Evolutionary conservation across 2,329 filamentous ascomycete species (phyloP).

Genomic region (Curvularia sp.): DNA sequence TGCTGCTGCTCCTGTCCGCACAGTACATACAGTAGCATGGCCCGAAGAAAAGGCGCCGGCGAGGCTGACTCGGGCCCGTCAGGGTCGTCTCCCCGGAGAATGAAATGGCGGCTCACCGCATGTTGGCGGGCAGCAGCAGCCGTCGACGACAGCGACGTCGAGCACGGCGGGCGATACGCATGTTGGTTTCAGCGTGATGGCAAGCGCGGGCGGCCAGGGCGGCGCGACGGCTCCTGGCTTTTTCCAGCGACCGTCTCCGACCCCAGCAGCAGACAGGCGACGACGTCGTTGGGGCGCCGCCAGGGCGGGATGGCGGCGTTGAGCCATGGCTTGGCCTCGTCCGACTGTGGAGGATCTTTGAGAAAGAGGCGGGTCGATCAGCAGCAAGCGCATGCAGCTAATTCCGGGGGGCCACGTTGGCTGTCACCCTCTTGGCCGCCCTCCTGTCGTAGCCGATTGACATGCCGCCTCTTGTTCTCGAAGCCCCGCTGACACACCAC

Average conservation of each 20-base stretch:
- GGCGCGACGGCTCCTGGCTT: slow-evolving; percentile 37
- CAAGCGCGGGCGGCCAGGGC: slow-evolving; percentile 44
- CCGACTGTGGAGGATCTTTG: slow-evolving; percentile 48
- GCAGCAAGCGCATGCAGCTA: slow-evolving; percentile 49
- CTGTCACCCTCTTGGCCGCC: slow-evolving; percentile 27
- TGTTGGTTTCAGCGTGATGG: slow-evolving; percentile 42
- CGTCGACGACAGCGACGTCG: too few species aligned
- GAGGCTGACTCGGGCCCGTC: neutral
- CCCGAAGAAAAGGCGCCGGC: too few species aligned
- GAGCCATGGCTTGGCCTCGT: slow-evolving; percentile 44
- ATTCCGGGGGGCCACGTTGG: slow-evolving; percentile 51
- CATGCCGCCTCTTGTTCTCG: slow-evolving; percentile 28
- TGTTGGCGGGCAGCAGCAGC: neutral
- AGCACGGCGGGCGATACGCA: neutral
- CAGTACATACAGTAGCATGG: neutral
- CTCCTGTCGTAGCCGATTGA: slow-evolving; percentile 25
- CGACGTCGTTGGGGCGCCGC: slow-evolving; percentile 40
- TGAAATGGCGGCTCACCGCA: neutral
- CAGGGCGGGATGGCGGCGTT: slow-evolving; percentile 47
- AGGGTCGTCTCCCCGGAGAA: neutral
- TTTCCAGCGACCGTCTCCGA: slow-evolving; percentile 43
- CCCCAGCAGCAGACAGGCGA: slow-evolving; percentile 38
- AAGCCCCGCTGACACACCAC: slow-evolving; percentile 29
- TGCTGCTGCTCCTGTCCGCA: too few species aligned
- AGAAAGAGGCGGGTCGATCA: slow-evolving; percentile 50